Evolutionary conservation across 805 yeast species (phyloP), one percentile per base, ranked within the genome.

Genomic region (Ogataea degrootiae): DNA sequence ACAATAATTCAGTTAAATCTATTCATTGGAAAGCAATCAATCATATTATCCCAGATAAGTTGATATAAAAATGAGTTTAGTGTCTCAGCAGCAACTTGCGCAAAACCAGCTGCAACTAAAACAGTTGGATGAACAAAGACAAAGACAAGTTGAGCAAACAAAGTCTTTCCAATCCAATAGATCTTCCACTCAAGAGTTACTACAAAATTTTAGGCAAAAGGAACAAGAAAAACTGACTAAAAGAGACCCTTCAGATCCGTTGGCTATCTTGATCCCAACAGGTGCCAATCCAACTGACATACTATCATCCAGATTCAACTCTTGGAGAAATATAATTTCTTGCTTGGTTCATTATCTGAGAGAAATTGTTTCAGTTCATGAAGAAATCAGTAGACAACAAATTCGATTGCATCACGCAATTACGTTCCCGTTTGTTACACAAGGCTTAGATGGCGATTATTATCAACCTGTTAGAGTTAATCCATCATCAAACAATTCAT

Each of bases 371-470:
- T 77, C 86, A 14, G 91, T 87, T 47, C 94, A 90, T 62, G 97
- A 91, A 65, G 96, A 91, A 61, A 77, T 88, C 16, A 82, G 87
- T 34, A 79, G 96, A 49, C 96, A 88, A 59, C 94, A 88, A 55
- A 68, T 83, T 43, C 72, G 96, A 43, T 74, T 90, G 40, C 87
- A 88, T 50, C 91, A 88, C 62, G 89, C 96, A 9, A 83, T 87
- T 17, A 70, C 72, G 41, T 72, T 79, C 57, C 78, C 79, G 17
- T 71, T 79, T 61, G 64, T 78, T 51, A 61, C 78, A 56, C 70
- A 70, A 54, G 72, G 70, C 4, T 50, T 66, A n/a, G 68, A 68
- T 44, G 72, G 72, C 11, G 71, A 68, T 31, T 58, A 59, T 37
- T 68, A 68, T 49, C 71, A 68, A 51, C 72, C 71, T 2, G 54